phyloP scores from a whole-genome alignment of 2,329 filamentous ascomycete genomes.

The Aspergillus chevalieri region DNA sequence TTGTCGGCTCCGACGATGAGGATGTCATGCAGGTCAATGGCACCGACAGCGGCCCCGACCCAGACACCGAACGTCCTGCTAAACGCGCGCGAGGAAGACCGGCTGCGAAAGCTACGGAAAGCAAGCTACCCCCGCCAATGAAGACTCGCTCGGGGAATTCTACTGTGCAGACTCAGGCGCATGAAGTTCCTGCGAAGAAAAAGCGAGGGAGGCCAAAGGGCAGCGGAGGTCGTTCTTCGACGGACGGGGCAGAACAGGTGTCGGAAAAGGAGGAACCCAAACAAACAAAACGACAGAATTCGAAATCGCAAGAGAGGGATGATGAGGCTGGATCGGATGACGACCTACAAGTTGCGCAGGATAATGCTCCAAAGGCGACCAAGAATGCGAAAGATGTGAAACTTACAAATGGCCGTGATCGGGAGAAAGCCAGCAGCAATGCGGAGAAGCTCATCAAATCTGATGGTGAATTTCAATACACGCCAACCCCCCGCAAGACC shows the following conservation, averaged over 20 bases:
- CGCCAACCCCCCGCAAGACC: conserved; percentile 23
- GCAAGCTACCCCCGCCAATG: conserved; percentile 22
- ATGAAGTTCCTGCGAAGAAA: conserved; percentile 15
- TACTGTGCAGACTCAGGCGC: conserved; percentile 15
- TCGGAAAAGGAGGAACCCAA: conserved; percentile 32
- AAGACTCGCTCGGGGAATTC: conserved; percentile 21
- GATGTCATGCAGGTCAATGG: conserved; percentile 30
- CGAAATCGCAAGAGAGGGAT: conserved; percentile 11
- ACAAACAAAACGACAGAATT: conserved; percentile 17
- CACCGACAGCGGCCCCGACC: conserved; percentile 21
- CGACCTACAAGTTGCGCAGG: conserved; percentile 17
- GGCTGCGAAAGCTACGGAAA: conserved; percentile 40
- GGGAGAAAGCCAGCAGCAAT: conserved; percentile 13
- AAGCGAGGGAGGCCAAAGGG: conserved; percentile 28
- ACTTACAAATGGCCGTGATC: conserved; percentile 16
- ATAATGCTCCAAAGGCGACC: conserved; percentile 9
- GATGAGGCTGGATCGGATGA: conserved; percentile 15
- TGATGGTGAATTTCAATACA: conserved; percentile 39
- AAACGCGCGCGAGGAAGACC: conserved; percentile 34
- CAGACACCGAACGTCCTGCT: conserved; percentile 29
- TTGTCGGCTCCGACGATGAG: conserved; percentile 45
- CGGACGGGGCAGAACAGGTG: conserved; percentile 18
- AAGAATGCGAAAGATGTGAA: conserved; percentile 17
- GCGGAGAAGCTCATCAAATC: conserved; percentile 23
- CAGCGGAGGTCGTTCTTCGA: conserved; percentile 22